Evolutionary conservation across 768 basidiomycete species (phyloP), one percentile per base, ranked within the genome.

Genomic region (Crucibulum laeve): DNA sequence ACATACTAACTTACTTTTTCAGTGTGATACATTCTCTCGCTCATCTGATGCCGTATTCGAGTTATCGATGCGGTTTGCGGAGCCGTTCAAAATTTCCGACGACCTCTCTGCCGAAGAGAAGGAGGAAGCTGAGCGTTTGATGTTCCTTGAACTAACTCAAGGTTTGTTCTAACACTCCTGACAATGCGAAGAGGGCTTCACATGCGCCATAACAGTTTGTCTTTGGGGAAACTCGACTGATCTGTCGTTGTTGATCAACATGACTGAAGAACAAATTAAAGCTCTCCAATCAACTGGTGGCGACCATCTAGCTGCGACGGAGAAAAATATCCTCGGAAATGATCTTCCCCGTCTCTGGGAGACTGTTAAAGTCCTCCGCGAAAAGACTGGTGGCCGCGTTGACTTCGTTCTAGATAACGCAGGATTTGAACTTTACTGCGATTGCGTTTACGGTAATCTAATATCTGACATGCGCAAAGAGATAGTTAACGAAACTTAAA

Each of bases 141-240:
- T 94, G 82, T 97, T 97, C 71, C 69, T 86, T 36, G 94, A 97
- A 62, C 65, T 97, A 38, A 93, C 92, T 3, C 94, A 96, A 76
- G 82, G 88, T 87, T 46, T 38, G 71, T 55, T 24, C 7, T 6
- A n/a, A 30, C 21, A 19, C 14, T 17, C 21, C 8, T 8, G 7
- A n/a, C 10, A 30, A 11, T 22, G n/a, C 25, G n/a, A 8, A 32
- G 28, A 32, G 18, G 13, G 7, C 19, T 10, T 40, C 18, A 8
- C 25, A 17, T 32, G 14, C 14, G 6, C 26, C 14, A 32, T 32
- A 7, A n/a, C 19, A 90, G 91, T 96, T 41, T 95, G 92, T 59
- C 74, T 95, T 10, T 96, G 93, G 93, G 94, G 94, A 13, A 96
- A 97, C 66, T 92, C 93, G 6, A 97, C 94, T 39, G 94, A 96